A percentile compares a stretch with the other conserved stretches of the same genome.
These are phyloP conservation scores for Stagonosporopsis cucurbitacearum DNA, from an alignment of 2,329 filamentous ascomycete species.

Conservation along the genomic window DNA sequence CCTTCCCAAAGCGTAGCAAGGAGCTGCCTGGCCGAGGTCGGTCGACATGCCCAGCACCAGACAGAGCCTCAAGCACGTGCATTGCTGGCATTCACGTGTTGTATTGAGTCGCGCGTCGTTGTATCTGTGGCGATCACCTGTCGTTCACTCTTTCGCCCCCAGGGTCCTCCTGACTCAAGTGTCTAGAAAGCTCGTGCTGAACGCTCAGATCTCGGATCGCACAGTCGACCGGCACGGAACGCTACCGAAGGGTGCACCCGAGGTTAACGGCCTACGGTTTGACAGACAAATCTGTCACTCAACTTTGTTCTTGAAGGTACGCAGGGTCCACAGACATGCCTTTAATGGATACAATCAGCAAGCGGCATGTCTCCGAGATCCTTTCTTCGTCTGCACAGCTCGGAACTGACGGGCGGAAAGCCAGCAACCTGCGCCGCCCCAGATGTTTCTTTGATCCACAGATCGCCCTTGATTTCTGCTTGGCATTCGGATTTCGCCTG, in stretches of 20 bases:
- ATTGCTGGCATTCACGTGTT: constrained; percentile 1
- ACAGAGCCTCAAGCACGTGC: constrained; percentile 18
- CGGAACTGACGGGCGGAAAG: constrained; percentile 9
- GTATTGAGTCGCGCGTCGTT: not conserved
- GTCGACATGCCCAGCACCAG: not conserved
- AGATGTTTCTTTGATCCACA: constrained; percentile 19
- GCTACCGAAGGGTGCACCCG: constrained; percentile 30
- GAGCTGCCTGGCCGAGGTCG: constrained; percentile 1
- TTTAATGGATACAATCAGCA: not conserved
- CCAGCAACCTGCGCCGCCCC: constrained; percentile 12
- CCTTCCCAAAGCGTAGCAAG: constrained; percentile 12
- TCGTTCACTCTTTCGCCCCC: constrained; percentile 2
- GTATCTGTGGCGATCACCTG: constrained; percentile 12
- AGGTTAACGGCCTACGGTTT: constrained; percentile 16
- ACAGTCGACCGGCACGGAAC: constrained; percentile 32
- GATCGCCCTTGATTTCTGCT: constrained; percentile 19
- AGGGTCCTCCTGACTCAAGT: constrained; percentile 23
- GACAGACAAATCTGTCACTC: constrained; percentile 16
- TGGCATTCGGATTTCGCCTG: constrained; percentile 14
- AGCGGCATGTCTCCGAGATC: not conserved
- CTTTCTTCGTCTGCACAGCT: not conserved
- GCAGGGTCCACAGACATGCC: constrained; percentile 4
- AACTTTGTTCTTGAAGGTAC: constrained; percentile 8
- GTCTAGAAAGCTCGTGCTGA: constrained; percentile 30
- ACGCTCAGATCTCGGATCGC: constrained; percentile 33